Base-by-base conservation (phyloP, 2,329 filamentous ascomycete species). In the Neophaeococcomyces aloes region DNA sequence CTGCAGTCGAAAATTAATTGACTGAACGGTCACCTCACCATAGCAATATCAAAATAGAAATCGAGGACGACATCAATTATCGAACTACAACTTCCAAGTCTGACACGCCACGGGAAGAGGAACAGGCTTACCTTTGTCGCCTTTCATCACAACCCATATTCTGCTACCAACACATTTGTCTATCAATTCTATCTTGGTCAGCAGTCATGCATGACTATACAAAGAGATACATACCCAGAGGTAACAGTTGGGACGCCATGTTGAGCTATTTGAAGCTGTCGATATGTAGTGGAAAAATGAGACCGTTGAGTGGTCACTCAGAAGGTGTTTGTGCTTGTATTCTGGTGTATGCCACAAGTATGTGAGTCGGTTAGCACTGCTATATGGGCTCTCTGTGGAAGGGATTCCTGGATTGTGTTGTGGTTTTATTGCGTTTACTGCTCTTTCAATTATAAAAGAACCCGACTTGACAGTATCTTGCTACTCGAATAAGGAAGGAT, bases 91-190 rank as follows among this genome's bases (percentile, higher is more conserved):
- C 7, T 25, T 13, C 14, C n/a, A 37, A 14, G 34, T 14, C 7
- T 18, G n/a, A 18, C 13, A 7, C 34, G 13, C 8, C 7, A 7
- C 13, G 34, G n/a, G 7, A 13, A 19, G 21, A 30, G 10, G 5
- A 25, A 30, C 34, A 30, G 31, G 48, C 62, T 29, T 67, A 94
- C 91, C 91, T 72, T 95, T 96, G 62, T 96, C 91, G 54, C 88
- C 86, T 69, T 98, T 98, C 91, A 98, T 98, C 58, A 98, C 79
- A 51, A 98, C 88, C 88, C 89, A 95, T 65, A 98, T 96, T 58
- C 83, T 83, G 43, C 88, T 96, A 49, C 91, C 91, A 53, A 98
- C 88, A 63, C 91, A 98, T 68, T 95, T 95, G 72, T 98, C 91
- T 65, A 98, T 96, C 61, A 98, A 79, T 68, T 98, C 91, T 94